A percentile compares a stretch with the other conserved stretches of the same genome.
Evolutionary conservation across 495 filamentous ascomycete species (phyloP).

Genomic region (Lasiosphaeris hirsuta): DNA sequence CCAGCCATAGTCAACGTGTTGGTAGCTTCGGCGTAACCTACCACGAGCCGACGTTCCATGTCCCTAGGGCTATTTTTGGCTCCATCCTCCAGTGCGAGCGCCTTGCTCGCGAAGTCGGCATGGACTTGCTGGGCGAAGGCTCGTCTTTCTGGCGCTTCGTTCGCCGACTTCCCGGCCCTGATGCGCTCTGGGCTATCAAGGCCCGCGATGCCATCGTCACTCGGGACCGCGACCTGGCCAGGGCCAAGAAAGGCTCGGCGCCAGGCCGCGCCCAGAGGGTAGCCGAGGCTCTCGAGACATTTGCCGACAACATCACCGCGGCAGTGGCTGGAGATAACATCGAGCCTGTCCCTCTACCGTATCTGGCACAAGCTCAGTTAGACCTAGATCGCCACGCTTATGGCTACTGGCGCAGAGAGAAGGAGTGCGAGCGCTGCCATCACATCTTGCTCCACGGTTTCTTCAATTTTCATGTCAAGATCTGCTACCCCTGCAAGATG

Average conservation of each 20-base stretch:
- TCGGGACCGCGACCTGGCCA: not conserved
- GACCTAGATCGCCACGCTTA: not conserved
- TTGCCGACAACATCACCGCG: slow-evolving; percentile 21
- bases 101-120: slow-evolving; percentile 14
- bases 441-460: not conserved
- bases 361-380: not conserved
- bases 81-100: slow-evolving; percentile 8
- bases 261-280: not conserved
- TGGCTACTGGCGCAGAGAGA: slow-evolving; percentile 4
- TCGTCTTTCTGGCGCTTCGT: slow-evolving; percentile 27
- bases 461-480: not conserved
- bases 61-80: slow-evolving; percentile 20
- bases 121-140: slow-evolving; percentile 27
- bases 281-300: not conserved
- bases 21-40: slow-evolving; percentile 26
- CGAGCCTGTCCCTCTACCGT: not conserved
- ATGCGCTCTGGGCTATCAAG: slow-evolving; percentile 27
- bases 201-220: slow-evolving; percentile 21
- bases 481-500: slow-evolving; percentile 26
- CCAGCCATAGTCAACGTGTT: not conserved
- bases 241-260: not conserved
- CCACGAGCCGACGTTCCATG: slow-evolving; percentile 25
- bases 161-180: slow-evolving; percentile 22
- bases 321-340: slow-evolving; percentile 22
- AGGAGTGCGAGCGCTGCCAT: slow-evolving; percentile 12